Base-by-base conservation (phyloP, 148 eudicot species). In the Heliamphora exappendiculata region DNA sequence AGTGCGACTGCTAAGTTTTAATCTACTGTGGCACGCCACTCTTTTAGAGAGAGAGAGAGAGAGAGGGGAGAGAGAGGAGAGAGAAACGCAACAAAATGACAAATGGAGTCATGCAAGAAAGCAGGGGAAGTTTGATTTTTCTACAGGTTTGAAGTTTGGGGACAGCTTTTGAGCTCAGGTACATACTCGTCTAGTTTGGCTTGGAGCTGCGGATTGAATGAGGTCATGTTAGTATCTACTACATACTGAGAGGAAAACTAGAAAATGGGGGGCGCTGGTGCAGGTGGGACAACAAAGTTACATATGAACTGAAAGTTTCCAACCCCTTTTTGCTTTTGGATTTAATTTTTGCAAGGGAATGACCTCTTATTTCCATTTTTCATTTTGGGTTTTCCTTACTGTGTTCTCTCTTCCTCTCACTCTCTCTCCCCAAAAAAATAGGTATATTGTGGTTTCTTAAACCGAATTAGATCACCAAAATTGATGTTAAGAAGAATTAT, bases 211-310 rank as follows among this genome's bases (percentile, higher is more conserved):
- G 57, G 54, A 64, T 57, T 12, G 64, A 67, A 42, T 10, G 70
- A 55, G 75, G 41, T 49, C 70, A 45, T 24, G 39, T 44, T 68
- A 36, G 59, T 67, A 77, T 53, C 28, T 54, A 36, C 26, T 36
- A 37, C 37, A 24, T 24, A 26, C 51, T 26, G 20, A 41, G 58
- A 58, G 4, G 12, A 53, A 7, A 81, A 77, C 80, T 74, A 77
- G 71, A 77, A 36, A 53, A n/a, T 41, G 58, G 13, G 14, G 9
- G 10, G 7, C 62, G 29, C 14, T n/a, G 41, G 34, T 67, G 76
- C 70, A 67, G 64, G 55, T 73, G 65, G 75, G 81, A 81, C 84
- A 59, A 59, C 22, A 22, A 82, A n/a, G 78, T 82, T 82, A 45
- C 69, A 78, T 70, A 50, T 82, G 60, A 82, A 78, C 82, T 78